These are phyloP conservation scores for Sinapis alba DNA, from an alignment of 441 rosid genomes.

Conservation along the genomic window DNA sequence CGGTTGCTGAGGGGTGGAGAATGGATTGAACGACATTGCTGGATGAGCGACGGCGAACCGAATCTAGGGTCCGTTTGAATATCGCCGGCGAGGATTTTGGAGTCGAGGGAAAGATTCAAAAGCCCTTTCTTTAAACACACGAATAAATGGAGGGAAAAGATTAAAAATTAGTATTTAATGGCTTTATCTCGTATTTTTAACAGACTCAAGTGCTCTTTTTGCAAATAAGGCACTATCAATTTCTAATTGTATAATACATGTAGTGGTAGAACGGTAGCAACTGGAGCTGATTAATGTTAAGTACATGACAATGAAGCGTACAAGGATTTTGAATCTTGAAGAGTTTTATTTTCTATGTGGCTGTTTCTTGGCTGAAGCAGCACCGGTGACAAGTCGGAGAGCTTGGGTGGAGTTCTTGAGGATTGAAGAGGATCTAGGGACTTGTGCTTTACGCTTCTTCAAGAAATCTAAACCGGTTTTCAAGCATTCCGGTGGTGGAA, in stretches of 20 bases:
- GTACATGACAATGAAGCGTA: constrained; percentile 7
- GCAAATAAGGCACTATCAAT: not conserved
- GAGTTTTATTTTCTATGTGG: constrained; percentile 16
- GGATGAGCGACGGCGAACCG: constrained; percentile 16
- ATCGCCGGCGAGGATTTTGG: constrained; percentile 26
- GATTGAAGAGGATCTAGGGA: constrained; percentile 69
- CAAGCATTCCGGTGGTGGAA: constrained; percentile 72
- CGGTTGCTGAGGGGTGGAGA: constrained; percentile 72
- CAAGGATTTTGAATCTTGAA: not conserved
- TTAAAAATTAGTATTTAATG: not conserved
- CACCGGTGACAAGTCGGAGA: constrained; percentile 67
- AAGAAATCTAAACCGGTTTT: constrained; percentile 75
- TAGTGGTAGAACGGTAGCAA: not conserved
- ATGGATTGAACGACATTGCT: constrained; percentile 47
- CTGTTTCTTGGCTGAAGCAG: constrained; percentile 51
- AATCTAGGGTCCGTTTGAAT: constrained; percentile 33
- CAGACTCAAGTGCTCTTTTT: not conserved
- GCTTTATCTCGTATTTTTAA: not conserved
- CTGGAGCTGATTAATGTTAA: not conserved
- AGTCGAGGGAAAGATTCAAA: constrained; percentile 32
- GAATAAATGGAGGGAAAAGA: not conserved
- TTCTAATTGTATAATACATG: not conserved
- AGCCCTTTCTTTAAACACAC: constrained; percentile 28
- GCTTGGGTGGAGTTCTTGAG: constrained; percentile 80
- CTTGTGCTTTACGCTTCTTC: constrained; percentile 79